Conservation (phyloP, 768 basidiomycete species). For the Boletus bicolor region DNA sequence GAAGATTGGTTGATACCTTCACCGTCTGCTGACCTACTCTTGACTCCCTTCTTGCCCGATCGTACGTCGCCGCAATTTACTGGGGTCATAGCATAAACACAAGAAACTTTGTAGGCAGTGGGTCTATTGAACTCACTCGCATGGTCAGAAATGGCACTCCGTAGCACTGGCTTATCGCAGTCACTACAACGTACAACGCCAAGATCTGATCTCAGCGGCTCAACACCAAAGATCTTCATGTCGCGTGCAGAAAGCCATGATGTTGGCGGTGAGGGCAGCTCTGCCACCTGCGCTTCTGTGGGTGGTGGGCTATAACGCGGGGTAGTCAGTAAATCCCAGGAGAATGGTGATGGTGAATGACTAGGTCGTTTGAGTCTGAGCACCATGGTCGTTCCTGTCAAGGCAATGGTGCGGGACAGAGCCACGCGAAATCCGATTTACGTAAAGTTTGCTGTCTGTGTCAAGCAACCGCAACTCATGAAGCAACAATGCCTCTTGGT, state of each 20-base stretch:
- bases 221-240: conserved; percentile 83
- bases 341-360: conserved; percentile 54
- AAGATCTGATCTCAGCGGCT: conserved; percentile 69
- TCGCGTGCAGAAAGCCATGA: conserved; percentile 82
- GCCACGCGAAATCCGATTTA: conserved; percentile 9
- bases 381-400: conserved; percentile 31
- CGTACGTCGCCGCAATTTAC: conserved; percentile 63
- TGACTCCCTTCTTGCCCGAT: conserved; percentile 50
- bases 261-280: conserved; percentile 70
- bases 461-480: not conserved
- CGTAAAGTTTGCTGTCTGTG: conserved; percentile 10
- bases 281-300: conserved; percentile 36
- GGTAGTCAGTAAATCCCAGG: conserved; percentile 50
- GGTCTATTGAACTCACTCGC: conserved; percentile 47
- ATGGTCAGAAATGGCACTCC: conserved; percentile 74
- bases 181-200: conserved; percentile 71
- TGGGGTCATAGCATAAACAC: conserved; percentile 27
- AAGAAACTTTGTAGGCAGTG: not conserved
- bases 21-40: conserved; percentile 49
- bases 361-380: conserved; percentile 42
- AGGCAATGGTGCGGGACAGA: not conserved
- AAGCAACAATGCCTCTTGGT: not conserved
- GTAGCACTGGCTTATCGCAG: conserved; percentile 77
- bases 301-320: conserved; percentile 32
- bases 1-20: conserved; percentile 38